Evolutionary conservation across 2,329 filamentous ascomycete species (phyloP).

Genomic region (Penicillium sp.): DNA sequence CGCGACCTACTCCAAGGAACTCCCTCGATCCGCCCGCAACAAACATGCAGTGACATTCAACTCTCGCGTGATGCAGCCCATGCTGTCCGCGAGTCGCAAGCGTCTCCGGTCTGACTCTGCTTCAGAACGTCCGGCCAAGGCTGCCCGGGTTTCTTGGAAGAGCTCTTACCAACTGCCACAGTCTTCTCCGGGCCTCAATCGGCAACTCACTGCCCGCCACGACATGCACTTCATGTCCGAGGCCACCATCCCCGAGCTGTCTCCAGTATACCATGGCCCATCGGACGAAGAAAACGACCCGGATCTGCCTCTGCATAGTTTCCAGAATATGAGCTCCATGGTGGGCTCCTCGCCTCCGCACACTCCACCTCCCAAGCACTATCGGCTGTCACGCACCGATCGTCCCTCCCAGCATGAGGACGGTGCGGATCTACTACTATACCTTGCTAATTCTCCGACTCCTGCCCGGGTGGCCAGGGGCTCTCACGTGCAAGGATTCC

Average conservation of each 20-base stretch:
- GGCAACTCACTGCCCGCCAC: conserved; percentile 69
- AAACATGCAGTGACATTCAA: conserved; percentile 45
- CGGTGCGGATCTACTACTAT: conserved; percentile 74
- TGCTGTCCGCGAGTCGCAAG: conserved; percentile 56
- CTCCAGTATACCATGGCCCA: conserved; percentile 36
- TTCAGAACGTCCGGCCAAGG: conserved; percentile 54
- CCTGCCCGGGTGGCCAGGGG: conserved; percentile 60
- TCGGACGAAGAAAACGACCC: conserved; percentile 77
- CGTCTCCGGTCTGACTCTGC: conserved; percentile 64
- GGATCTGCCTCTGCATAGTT: conserved; percentile 59
- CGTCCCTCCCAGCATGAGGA: conserved; percentile 63
- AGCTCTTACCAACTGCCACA: conserved; percentile 70
- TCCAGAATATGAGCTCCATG: conserved; percentile 45
- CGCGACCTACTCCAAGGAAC: conserved; percentile 77
- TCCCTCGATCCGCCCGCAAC: conserved; percentile 54
- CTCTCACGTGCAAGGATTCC: conserved; percentile 48
- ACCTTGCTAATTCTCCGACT: conserved; percentile 86
- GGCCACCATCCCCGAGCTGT: conserved; percentile 62
- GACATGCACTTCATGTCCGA: conserved; percentile 76
- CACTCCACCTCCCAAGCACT: conserved; percentile 65
- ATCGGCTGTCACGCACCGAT: conserved; percentile 48
- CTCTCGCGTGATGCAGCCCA: conserved; percentile 41
- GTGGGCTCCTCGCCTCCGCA: conserved; percentile 75
- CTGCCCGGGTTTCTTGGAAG: conserved; percentile 66
- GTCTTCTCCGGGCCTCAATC: conserved; percentile 79